Percentiles rank a stretch among this genome's conserved stretches.
phyloP scores from a whole-genome alignment of 306 rosid species.

The Dalbergia oliveri region DNA sequence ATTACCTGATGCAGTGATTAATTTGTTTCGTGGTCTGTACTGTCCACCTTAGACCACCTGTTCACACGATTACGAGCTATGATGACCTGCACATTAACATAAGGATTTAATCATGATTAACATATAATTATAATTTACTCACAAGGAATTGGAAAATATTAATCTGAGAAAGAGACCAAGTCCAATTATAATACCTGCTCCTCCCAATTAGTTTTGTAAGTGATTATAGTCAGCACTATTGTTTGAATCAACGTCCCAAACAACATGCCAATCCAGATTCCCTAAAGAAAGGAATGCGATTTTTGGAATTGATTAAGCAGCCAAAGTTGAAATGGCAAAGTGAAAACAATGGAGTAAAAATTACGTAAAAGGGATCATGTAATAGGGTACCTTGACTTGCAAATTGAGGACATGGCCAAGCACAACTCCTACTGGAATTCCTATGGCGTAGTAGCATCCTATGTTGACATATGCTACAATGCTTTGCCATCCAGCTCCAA shows the following conservation, averaged over 20 bases:
- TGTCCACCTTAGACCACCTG: slow-evolving; percentile 45
- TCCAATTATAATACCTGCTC: slow-evolving; percentile 52
- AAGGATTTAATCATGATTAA: not conserved
- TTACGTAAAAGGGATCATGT: too few relatives aligned
- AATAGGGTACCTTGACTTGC: slow-evolving; percentile 54
- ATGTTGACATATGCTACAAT: slow-evolving; percentile 60
- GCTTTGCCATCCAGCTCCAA: slow-evolving; percentile 69
- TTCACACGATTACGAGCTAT: slow-evolving; percentile 49
- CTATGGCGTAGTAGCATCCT: slow-evolving; percentile 60
- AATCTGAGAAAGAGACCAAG: not conserved
- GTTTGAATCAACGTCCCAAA: slow-evolving; percentile 74
- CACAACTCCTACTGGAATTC: slow-evolving; percentile 56
- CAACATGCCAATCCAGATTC: slow-evolving; percentile 78
- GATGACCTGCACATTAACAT: slow-evolving; percentile 37
- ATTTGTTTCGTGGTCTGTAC: slow-evolving; percentile 37
- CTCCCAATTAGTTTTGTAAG: slow-evolving; percentile 72
- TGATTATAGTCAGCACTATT: slow-evolving; percentile 51
- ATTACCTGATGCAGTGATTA: not conserved
- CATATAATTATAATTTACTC: not conserved
- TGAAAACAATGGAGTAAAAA: not conserved
- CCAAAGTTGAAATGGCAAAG: not conserved
- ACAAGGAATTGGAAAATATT: not conserved
- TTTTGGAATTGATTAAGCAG: slow-evolving; percentile 6
- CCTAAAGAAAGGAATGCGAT: slow-evolving; percentile 45
- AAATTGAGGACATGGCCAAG: slow-evolving; percentile 49